These are phyloP conservation scores for Smittium culicis DNA, from an alignment of 371 early-diverging fungal species.

Conservation along the genomic window DNA sequence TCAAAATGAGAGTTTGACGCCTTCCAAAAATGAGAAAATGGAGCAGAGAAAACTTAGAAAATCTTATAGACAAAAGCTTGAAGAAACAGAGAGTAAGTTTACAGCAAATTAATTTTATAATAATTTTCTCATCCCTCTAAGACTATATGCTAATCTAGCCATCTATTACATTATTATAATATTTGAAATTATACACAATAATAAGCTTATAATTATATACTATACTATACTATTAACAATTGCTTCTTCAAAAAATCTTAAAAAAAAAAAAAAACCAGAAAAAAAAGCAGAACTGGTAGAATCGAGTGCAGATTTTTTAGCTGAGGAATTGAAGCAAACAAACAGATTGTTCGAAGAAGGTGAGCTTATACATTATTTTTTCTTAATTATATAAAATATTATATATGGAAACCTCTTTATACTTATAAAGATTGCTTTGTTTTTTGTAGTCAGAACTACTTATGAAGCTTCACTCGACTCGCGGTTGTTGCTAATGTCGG, in stretches of 20 bases:
- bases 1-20: not conserved
- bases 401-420: not conserved
- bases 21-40: not conserved
- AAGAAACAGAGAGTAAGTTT: conserved; percentile 11
- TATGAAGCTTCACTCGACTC: conserved; percentile 86
- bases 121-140: no score
- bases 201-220: no score
- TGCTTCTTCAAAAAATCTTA: no score
- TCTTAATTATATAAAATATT: no score
- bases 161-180: no score
- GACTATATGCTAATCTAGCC: no score
- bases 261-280: no score
- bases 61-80: not conserved
- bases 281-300: conserved; percentile 9
- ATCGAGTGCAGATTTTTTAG: not conserved
- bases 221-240: no score
- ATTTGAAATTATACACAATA: no score
- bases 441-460: conserved; percentile 40
- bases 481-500: conserved; percentile 48
- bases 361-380: not conserved
- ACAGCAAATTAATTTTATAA: no score
- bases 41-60: conserved; percentile 8
- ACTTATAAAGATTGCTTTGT: not conserved
- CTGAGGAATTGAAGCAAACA: conserved; percentile 7
- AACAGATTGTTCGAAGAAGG: conserved; percentile 13